phyloP scores from a whole-genome alignment of 2,329 filamentous ascomycete species.

The Penicillium italicum region DNA sequence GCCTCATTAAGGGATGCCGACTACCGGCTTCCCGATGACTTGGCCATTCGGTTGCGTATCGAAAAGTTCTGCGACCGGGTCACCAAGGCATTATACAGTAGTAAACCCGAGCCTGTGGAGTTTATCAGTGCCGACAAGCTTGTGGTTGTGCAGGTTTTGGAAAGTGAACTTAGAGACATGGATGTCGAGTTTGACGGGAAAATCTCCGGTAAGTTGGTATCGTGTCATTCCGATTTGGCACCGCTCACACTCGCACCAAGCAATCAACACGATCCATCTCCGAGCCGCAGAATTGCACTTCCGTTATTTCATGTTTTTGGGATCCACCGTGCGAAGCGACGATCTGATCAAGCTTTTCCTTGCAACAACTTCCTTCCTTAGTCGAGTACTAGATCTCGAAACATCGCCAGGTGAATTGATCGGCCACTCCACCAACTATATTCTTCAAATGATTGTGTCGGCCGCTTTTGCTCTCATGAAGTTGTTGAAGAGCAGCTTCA shows the following conservation, averaged over 20 bases:
- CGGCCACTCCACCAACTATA: conserved; percentile 56
- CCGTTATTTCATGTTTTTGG: conserved; percentile 46
- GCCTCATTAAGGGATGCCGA: conserved; percentile 44
- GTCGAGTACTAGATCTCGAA: conserved; percentile 44
- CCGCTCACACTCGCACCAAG: conserved; percentile 15
- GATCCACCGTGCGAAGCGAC: conserved; percentile 41
- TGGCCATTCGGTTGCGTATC: conserved; percentile 51
- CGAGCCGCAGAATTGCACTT: conserved; percentile 46
- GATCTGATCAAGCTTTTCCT: conserved; percentile 45
- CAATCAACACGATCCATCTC: conserved; percentile 47
- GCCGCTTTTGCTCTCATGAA: conserved; percentile 62
- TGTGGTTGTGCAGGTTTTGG: conserved; percentile 43
- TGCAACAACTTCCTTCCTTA: conserved; percentile 46
- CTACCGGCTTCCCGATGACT: conserved; percentile 48
- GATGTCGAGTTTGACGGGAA: conserved; percentile 51
- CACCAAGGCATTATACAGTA: conserved; percentile 55
- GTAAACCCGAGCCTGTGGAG: conserved; percentile 52
- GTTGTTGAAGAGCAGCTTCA: conserved; percentile 61
- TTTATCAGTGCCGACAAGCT: conserved; percentile 44
- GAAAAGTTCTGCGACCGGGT: conserved; percentile 58
- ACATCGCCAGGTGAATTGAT: conserved; percentile 47
- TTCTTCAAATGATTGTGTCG: conserved; percentile 63
- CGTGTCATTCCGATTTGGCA: not conserved
- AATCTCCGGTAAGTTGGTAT: conserved; percentile 29
- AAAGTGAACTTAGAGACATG: conserved; percentile 46